Percentiles rank a stretch among this genome's conserved stretches.
phyloP scores from a whole-genome alignment of 306 rosid species.

The Citrullus amarus region DNA sequence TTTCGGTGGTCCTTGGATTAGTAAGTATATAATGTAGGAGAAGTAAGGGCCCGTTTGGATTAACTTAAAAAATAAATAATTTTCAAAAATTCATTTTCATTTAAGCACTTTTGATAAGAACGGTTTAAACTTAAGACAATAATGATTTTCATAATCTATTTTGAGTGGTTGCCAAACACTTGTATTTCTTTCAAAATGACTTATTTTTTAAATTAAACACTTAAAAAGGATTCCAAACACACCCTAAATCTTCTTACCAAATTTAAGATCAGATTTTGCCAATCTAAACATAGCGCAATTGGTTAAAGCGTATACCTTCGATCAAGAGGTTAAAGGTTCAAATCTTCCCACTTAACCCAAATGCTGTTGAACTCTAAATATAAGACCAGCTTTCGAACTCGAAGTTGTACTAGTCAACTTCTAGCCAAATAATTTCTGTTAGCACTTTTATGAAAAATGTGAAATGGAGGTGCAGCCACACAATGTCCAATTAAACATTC shows the following conservation, averaged over 20 bases:
- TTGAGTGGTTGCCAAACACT: too few relatives aligned
- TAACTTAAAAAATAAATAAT: too few relatives aligned
- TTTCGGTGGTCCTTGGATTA: neutral
- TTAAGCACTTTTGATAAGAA: too few relatives aligned
- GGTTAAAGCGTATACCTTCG: neutral
- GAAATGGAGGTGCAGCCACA: neutral
- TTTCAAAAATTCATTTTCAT: too few relatives aligned
- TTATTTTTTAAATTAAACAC: too few relatives aligned
- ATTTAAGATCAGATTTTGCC: neutral
- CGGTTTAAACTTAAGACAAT: too few relatives aligned
- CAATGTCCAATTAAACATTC: neutral
- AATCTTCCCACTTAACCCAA: neutral
- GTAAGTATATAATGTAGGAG: neutral
- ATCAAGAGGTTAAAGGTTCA: neutral
- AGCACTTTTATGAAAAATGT: neutral
- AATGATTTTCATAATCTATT: too few relatives aligned
- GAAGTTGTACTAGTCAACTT: neutral
- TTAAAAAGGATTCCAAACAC: too few relatives aligned
- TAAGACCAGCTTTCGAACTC: neutral
- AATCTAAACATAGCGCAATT: neutral
- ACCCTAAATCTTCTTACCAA: neutral
- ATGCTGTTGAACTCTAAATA: neutral
- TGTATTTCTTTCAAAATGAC: too few relatives aligned
- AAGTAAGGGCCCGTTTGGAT: neutral
- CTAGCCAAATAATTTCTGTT: neutral